These are phyloP conservation scores for Nakaseomyces kungkrabaensis DNA, from an alignment of 1,139 yeast genomes.

Conservation along the genomic window DNA sequence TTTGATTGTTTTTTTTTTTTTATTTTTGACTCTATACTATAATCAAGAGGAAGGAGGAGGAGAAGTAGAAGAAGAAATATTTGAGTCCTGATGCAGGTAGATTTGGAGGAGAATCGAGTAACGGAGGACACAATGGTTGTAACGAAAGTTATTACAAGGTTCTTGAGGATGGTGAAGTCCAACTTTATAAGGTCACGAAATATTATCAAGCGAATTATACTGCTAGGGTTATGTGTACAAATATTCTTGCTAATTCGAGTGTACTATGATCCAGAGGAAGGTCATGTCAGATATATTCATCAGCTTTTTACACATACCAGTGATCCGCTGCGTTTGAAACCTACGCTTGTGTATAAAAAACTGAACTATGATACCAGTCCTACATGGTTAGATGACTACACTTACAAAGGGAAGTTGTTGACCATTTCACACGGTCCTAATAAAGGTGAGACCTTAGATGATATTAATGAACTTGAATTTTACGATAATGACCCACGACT, in stretches of 20 bases:
- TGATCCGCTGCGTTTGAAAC: background rate
- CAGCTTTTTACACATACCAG: background rate
- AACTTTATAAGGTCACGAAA: background rate
- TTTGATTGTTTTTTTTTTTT: too few species aligned
- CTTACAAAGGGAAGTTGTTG: slow-evolving; percentile 13
- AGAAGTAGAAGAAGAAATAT: too few species aligned
- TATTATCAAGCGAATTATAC: background rate
- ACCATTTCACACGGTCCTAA: slow-evolving; percentile 12
- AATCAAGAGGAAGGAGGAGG: too few species aligned
- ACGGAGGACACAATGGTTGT: background rate
- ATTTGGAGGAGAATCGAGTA: background rate
- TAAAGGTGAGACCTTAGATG: slow-evolving; percentile 8
- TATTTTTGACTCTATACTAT: too few species aligned
- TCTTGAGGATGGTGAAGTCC: background rate
- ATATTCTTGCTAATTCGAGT: background rate
- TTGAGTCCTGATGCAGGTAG: background rate
- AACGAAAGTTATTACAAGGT: background rate
- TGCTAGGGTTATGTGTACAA: background rate
- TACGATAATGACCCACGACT: slow-evolving; percentile 24
- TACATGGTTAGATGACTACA: slow-evolving; percentile 16
- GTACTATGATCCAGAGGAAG: slow-evolving; percentile 3
- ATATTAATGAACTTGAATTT: slow-evolving; percentile 13
- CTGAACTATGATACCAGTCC: slow-evolving; percentile 12
- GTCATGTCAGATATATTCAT: background rate
- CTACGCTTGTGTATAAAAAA: slow-evolving; percentile 14